Base-by-base conservation (phyloP, 192 early-diverging fungal species). In the Linnemannia schmuckeri region DNA sequence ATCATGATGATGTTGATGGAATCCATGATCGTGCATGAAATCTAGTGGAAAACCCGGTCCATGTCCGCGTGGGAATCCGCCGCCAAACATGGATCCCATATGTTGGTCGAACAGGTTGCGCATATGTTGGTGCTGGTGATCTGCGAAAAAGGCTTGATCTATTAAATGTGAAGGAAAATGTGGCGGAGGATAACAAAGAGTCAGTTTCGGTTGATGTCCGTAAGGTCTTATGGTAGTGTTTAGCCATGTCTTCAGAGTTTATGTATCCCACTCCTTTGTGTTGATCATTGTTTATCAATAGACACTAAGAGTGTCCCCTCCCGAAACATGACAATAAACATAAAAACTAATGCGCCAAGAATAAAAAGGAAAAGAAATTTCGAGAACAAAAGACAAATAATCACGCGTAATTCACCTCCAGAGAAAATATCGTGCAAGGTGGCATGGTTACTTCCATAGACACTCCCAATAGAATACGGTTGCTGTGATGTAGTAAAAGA, bases 81-180 rank as follows among this genome's bases (percentile, higher is more conserved):
- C 35, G 35, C 49, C 66, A 49, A 87, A 87, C 75, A 74, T 78
- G 24, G 75, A 80, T 8, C 49, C 76, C 74, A 87, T 76, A 37
- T 81, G 79, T 30, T 61, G 66, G 6, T 79, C 78, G 47, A 80
- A 66, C 61, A 66, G 76, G 4, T 54, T 35, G 20, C 66, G 46
- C 66, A 80, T 80, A 47, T 78, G 76, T 61, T 24, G 61, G n/a
- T 77, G 71, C 7, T 87, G 85, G 22, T 87, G 85, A 37, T 37
- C 35, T 33, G 76, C 72, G 54, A 81, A 81, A 24, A 76, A 69
- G 6, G 75, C 78, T 75, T 79, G 38, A n/a, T 79, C 72, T 74
- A 74, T 41, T 61, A 9, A 46, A 49, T 4, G 74, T 20, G 40
- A 69, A 17, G 6, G 30, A 63, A 52, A 4, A 55, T 13, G 15